These are phyloP conservation scores for Aspergillus chevalieri DNA, from an alignment of 2,329 filamentous ascomycete species.

Conservation along the genomic window DNA sequence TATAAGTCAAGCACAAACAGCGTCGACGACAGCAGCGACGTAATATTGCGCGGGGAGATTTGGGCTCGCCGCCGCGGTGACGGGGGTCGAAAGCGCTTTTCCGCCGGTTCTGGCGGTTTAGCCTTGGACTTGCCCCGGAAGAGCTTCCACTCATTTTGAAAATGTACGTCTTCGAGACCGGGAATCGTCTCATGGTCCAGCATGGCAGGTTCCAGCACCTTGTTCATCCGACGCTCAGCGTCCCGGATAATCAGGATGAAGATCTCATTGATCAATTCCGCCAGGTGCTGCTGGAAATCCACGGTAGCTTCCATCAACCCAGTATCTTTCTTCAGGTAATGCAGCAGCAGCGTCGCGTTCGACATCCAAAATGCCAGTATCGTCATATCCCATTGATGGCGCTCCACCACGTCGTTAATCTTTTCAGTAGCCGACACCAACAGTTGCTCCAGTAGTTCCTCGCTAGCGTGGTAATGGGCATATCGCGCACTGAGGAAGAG, in stretches of 20 bases:
- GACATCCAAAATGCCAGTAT: slow-evolving; percentile 98
- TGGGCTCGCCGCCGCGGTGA: slow-evolving; percentile 91
- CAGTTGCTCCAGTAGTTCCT: slow-evolving; percentile 73
- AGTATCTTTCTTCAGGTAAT: slow-evolving; percentile 92
- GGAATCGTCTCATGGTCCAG: slow-evolving; percentile 97
- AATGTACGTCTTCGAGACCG: slow-evolving; percentile 91
- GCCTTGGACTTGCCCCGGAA: slow-evolving; percentile 87
- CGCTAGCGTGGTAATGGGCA: slow-evolving; percentile 90
- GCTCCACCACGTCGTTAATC: slow-evolving; percentile 95
- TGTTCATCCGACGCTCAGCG: slow-evolving; percentile 91
- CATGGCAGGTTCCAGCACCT: slow-evolving; percentile 88
- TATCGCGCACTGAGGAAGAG: slow-evolving; percentile 93
- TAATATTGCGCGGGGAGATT: slow-evolving; percentile 88
- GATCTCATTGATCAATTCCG: slow-evolving; percentile 94
- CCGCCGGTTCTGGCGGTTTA: slow-evolving; percentile 74
- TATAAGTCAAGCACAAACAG: slow-evolving; percentile 98
- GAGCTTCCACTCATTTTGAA: slow-evolving; percentile 97
- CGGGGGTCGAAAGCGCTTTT: slow-evolving; percentile 85
- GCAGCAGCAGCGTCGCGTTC: slow-evolving; percentile 87
- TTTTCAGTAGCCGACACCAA: slow-evolving; percentile 85
- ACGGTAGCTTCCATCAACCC: slow-evolving; percentile 74
- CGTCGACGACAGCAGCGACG: slow-evolving; percentile 88
- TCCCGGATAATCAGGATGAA: slow-evolving; percentile 97
- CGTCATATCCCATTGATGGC: slow-evolving; percentile 98
- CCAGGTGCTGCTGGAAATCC: slow-evolving; percentile 86